Evolutionary conservation across 2,329 filamentous ascomycete genomes (phyloP).

Genomic region (Aspergillus nomiae): DNA sequence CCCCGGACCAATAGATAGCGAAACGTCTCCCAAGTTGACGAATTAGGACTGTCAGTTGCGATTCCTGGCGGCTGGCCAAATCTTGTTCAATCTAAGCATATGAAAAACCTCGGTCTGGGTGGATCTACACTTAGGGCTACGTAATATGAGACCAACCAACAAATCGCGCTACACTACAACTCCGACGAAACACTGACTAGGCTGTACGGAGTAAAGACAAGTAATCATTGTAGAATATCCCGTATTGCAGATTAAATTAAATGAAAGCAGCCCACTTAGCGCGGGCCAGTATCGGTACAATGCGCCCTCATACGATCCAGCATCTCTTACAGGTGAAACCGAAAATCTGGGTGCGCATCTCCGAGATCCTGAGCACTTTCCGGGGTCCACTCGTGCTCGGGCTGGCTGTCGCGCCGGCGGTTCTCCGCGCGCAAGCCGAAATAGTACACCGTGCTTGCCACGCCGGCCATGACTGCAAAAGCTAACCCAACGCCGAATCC

Average conservation of each 20-base stretch:
- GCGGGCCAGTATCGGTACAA: neutral
- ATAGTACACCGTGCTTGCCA: conserved; percentile 15
- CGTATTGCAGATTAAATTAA: neutral
- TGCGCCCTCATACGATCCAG: neutral
- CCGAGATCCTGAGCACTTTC: conserved; percentile 14
- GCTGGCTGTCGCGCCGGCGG: conserved; percentile 7
- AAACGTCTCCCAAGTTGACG: neutral
- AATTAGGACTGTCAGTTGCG: neutral
- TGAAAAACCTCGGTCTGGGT: neutral
- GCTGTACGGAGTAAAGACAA: neutral
- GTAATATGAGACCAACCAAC: neutral
- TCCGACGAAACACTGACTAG: neutral
- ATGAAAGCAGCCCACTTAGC: neutral
- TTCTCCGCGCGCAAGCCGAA: conserved; percentile 15
- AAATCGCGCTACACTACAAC: neutral
- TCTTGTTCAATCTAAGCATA: neutral
- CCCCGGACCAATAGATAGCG: neutral
- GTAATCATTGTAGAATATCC: neutral
- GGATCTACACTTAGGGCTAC: neutral
- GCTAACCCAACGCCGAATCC: conserved; percentile 42
- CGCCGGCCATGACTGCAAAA: conserved; percentile 20
- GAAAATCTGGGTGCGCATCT: conserved; percentile 17
- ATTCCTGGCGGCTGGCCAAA: neutral
- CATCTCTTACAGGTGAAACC: neutral
- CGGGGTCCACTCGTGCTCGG: conserved; percentile 10